phyloP scores from a whole-genome alignment of 805 yeast genomes.

The Danielozyma ontarioensis region DNA sequence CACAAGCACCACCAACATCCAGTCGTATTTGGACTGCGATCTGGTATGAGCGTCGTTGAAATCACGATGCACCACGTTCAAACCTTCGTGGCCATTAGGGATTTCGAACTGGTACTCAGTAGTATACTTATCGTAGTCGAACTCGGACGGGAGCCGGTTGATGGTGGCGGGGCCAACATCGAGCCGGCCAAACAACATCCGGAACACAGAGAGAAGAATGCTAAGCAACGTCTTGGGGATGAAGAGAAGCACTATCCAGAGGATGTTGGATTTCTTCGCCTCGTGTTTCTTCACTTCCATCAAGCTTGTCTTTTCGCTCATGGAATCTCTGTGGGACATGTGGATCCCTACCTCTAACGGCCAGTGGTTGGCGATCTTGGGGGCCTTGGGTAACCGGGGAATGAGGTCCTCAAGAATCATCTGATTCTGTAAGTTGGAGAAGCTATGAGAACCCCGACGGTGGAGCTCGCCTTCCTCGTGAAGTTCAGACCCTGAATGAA shows the following conservation, averaged over 20 bases:
- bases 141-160: slow-evolving; percentile 17
- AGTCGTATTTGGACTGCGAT: slow-evolving; percentile 23
- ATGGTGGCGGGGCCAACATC: slow-evolving; percentile 4
- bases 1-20: slow-evolving; percentile 30
- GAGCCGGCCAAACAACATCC: slow-evolving; percentile 17
- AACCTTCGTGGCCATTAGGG: not conserved
- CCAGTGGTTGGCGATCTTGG: slow-evolving; percentile 35
- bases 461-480: slow-evolving; percentile 3
- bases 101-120: slow-evolving; percentile 9
- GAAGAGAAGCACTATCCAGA: slow-evolving; percentile 48
- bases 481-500: slow-evolving; percentile 8
- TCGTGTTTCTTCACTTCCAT: slow-evolving; percentile 1
- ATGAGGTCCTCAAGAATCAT: slow-evolving; percentile 20
- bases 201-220: slow-evolving; percentile 32
- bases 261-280: slow-evolving; percentile 16
- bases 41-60: slow-evolving; percentile 27
- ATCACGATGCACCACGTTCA: slow-evolving; percentile 8
- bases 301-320: slow-evolving; percentile 2
- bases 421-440: slow-evolving; percentile 22
- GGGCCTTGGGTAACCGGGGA: slow-evolving; percentile 38
- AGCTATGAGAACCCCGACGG: slow-evolving; percentile 1
- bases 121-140: slow-evolving; percentile 23
- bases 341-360: slow-evolving; percentile 39
- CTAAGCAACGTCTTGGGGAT: slow-evolving; percentile 49
- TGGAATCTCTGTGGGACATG: slow-evolving; percentile 19